Evolutionary conservation across 768 basidiomycete genomes (phyloP), one percentile per base, ranked within the genome.

Genomic region (Tricholoma bakamatsutake): DNA sequence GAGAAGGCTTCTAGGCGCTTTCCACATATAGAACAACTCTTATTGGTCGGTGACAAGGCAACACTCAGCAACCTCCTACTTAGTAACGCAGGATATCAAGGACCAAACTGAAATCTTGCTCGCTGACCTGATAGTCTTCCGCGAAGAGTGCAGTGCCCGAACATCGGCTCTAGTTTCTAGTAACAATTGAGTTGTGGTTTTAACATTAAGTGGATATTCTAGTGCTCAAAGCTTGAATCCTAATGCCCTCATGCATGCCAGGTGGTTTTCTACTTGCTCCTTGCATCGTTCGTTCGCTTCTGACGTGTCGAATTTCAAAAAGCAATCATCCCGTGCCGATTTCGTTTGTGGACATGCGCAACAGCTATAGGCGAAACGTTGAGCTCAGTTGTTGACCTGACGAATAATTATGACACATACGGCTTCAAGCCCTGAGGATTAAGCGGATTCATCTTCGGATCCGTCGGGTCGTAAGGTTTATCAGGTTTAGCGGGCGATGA

Each of bases 261-360:
- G 75, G 62, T 98, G 96, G 56, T 77, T 80, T 64, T 83, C 79
- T 4, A 99, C 80, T 46, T 93, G 73, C 50, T 88, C 82, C 64
- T 77, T 83, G 75, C 97, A 99, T 67, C 88, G 85, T 56, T 86
- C 87, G 55, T 82, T 78, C 5, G 88, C 88, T 56, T 82, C 81
- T 18, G 78, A 71, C 4, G 78, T 65, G 57, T 85, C 85, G 62
- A 79, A 82, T 55, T 83, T 81, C 57, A 98, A 76, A 77, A 97
- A 98, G 72, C 97, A 99, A 60, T 94, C 87, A 70, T 99, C 97
- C 10, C 97, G 81, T n/a, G 79, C 80, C 2, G 87, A 81, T 70
- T 98, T 98, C 2, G 94, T 96, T 63, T 93, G 80, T 2, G 93
- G 94, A 67, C 96, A 98, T 42, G 95, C 96, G 66, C 96, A 98